These are phyloP conservation scores for Conoideocrella luteorostrata DNA, from an alignment of 2,329 filamentous ascomycete species.

Conservation along the genomic window DNA sequence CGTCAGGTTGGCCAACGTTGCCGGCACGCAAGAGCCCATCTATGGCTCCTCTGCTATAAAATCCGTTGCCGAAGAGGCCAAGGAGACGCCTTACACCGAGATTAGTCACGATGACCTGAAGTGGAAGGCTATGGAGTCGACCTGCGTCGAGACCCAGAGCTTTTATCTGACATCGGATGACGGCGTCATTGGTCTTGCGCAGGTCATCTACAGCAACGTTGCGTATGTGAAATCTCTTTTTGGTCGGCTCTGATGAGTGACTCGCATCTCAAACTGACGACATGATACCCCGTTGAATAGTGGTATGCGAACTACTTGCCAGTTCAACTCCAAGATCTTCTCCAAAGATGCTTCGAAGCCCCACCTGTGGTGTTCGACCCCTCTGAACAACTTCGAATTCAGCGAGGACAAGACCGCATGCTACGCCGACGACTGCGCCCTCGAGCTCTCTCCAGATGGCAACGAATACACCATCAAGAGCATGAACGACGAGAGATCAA, in stretches of 20 bases:
- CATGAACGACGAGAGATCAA: slow-evolving; percentile 68
- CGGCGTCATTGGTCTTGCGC: slow-evolving; percentile 70
- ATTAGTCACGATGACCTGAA: slow-evolving; percentile 69
- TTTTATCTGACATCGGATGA: slow-evolving; percentile 84
- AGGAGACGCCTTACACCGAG: slow-evolving; percentile 73
- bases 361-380: slow-evolving; percentile 77
- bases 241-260: slow-evolving; percentile 5
- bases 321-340: slow-evolving; percentile 94
- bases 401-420: slow-evolving; percentile 78
- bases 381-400: slow-evolving; percentile 73
- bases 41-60: slow-evolving; percentile 86
- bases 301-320: slow-evolving; percentile 80
- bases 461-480: slow-evolving; percentile 85
- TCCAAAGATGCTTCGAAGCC: slow-evolving; percentile 65
- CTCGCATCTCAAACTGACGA: too few species aligned
- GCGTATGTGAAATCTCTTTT: slow-evolving; percentile 51
- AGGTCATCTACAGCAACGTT: slow-evolving; percentile 97
- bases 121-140: slow-evolving; percentile 77
- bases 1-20: slow-evolving; percentile 65
- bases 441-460: slow-evolving; percentile 82
- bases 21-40: slow-evolving; percentile 92
- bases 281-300: too few species aligned
- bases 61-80: slow-evolving; percentile 75
- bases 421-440: slow-evolving; percentile 76
- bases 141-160: slow-evolving; percentile 87